A percentile compares a stretch with the other conserved stretches of the same genome.
These are phyloP conservation scores for Letharia columbiana DNA, from an alignment of 495 filamentous ascomycete species.

Conservation along the genomic window DNA sequence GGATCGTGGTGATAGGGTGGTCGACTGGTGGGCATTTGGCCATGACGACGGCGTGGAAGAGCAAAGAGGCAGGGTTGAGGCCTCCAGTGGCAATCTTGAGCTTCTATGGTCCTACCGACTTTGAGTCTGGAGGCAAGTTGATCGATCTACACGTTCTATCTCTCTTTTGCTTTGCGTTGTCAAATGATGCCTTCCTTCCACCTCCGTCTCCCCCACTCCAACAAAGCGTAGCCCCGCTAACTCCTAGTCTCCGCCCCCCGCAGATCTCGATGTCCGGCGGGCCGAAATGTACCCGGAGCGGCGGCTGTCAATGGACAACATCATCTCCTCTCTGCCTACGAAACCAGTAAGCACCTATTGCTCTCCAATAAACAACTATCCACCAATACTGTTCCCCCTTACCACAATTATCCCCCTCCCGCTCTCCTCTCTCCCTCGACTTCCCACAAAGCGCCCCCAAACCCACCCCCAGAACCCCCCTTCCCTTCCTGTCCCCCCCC, in stretches of 20 bases:
- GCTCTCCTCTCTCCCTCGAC: no score
- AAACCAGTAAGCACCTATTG: slow-evolving; percentile 12
- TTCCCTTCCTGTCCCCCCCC: background rate
- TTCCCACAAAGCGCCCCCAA: no score
- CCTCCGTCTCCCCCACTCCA: no score
- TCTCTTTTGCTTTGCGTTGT: no score
- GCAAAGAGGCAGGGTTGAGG: slow-evolving; percentile 22
- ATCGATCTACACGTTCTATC: background rate
- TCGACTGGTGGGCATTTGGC: slow-evolving; percentile 46
- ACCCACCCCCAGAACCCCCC: no score
- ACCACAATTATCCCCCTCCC: no score
- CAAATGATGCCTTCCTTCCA: no score
- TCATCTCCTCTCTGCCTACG: slow-evolving; percentile 14
- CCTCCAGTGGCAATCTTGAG: slow-evolving; percentile 39
- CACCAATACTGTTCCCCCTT: no score
- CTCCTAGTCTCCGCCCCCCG: background rate
- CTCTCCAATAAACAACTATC: no score
- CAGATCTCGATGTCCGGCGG: slow-evolving; percentile 16
- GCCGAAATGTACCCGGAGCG: slow-evolving; percentile 20
- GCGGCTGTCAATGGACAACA: slow-evolving; percentile 11
- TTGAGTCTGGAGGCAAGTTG: slow-evolving; percentile 27
- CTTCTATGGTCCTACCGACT: slow-evolving; percentile 42
- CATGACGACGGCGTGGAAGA: slow-evolving; percentile 39
- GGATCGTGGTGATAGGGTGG: slow-evolving; percentile 48
- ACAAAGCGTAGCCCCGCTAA: background rate